These are phyloP conservation scores for Beauveria scarabaeidicola DNA, from an alignment of 2,329 filamentous ascomycete species.

Conservation along the genomic window DNA sequence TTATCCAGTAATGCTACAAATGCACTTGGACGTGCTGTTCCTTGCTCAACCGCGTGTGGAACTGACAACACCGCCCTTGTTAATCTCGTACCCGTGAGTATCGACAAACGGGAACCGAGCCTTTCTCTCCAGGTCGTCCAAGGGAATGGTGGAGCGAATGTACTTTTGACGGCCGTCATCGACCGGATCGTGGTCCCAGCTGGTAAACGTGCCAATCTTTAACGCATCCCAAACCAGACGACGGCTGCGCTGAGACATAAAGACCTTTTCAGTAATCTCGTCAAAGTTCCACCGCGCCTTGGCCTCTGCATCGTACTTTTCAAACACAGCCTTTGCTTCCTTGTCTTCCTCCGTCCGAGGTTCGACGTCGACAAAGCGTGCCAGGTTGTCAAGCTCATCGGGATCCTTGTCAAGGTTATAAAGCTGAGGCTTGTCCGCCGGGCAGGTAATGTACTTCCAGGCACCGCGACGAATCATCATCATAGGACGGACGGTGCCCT, in stretches of 20 bases:
- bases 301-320: slow-evolving; percentile 66
- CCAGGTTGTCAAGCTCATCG: slow-evolving; percentile 66
- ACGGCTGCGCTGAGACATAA: slow-evolving; percentile 70
- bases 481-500: slow-evolving; percentile 79
- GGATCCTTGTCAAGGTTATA: slow-evolving; percentile 74
- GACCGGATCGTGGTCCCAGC: slow-evolving; percentile 78
- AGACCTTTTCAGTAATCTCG: slow-evolving; percentile 63
- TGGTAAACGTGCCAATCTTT: slow-evolving; percentile 63
- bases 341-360: slow-evolving; percentile 35
- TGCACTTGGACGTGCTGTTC: neutral
- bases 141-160: slow-evolving; percentile 73
- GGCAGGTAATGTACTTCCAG: slow-evolving; percentile 88
- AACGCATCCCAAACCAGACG: slow-evolving; percentile 73
- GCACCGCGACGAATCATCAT: slow-evolving; percentile 88
- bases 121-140: slow-evolving; percentile 70
- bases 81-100: slow-evolving; percentile 41
- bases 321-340: slow-evolving; percentile 42
- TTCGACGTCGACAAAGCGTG: slow-evolving; percentile 33
- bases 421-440: slow-evolving; percentile 74
- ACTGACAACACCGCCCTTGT: slow-evolving; percentile 25
- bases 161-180: slow-evolving; percentile 66
- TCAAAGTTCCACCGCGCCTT: slow-evolving; percentile 72
- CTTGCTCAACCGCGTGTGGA: slow-evolving; percentile 22
- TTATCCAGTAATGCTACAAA: neutral
- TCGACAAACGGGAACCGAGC: slow-evolving; percentile 64